Percentiles rank a stretch among this genome's conserved stretches.
phyloP scores from a whole-genome alignment of 78 protist genomes.

The Reticulomyxa filosa region DNA sequence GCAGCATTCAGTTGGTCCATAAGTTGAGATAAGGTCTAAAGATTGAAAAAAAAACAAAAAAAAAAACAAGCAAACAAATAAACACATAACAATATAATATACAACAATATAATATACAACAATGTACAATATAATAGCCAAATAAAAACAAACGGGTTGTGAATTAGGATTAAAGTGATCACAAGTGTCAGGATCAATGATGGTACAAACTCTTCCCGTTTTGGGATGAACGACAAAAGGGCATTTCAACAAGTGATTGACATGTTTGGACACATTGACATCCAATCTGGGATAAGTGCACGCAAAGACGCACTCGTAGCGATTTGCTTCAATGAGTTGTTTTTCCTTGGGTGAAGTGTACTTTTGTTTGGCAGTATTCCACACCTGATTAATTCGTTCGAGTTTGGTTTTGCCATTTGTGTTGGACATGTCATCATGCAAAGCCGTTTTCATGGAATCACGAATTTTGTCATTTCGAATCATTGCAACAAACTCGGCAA shows the following conservation, averaged over 20 bases:
- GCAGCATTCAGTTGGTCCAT: no score
- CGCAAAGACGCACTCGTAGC: conserved; percentile 20
- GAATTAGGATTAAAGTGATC: conserved; percentile 15
- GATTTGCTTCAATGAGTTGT: neutral
- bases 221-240: conserved; percentile 91
- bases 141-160: no score
- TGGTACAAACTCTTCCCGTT: conserved; percentile 49
- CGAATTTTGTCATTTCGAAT: neutral
- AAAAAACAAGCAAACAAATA: no score
- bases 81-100: no score
- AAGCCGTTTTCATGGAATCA: neutral
- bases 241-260: conserved; percentile 84
- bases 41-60: no score
- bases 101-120: no score
- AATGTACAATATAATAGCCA: no score
- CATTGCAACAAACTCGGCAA: neutral
- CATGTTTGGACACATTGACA: conserved; percentile 51
- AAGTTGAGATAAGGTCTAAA: no score
- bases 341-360: neutral
- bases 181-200: neutral
- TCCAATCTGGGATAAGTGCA: conserved; percentile 71
- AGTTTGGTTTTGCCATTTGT: neutral
- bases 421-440: neutral
- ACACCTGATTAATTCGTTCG: neutral
- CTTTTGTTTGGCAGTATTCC: neutral